These are phyloP conservation scores for Clavispora santaluciae DNA, from an alignment of 805 yeast species.

Conservation along the genomic window DNA sequence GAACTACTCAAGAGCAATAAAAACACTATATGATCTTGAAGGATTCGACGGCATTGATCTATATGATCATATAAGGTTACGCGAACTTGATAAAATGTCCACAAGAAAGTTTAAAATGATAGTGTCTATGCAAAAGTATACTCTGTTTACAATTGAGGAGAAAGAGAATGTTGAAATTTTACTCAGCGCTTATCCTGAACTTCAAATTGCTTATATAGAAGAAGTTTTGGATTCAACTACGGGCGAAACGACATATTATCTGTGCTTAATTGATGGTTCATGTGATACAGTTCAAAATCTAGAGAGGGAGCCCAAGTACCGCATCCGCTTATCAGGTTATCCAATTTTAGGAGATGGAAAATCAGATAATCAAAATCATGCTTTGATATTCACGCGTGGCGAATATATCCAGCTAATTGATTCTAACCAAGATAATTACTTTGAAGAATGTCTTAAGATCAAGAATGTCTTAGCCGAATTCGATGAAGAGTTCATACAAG, in stretches of 20 bases:
- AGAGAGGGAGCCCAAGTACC: slow-evolving; percentile 61
- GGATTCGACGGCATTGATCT: slow-evolving; percentile 54
- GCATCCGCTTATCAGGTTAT: slow-evolving; percentile 75
- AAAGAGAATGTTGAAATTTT: slow-evolving; percentile 76
- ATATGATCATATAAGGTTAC: slow-evolving; percentile 6
- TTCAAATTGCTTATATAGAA: slow-evolving; percentile 89
- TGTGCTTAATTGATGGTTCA: slow-evolving; percentile 77
- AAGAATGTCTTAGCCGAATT: slow-evolving; percentile 79
- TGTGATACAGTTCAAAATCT: slow-evolving; percentile 57
- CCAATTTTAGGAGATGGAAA: slow-evolving; percentile 88
- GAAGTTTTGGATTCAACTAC: slow-evolving; percentile 76
- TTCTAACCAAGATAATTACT: slow-evolving; percentile 82
- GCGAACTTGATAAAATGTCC: slow-evolving; percentile 50
- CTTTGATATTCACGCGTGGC: slow-evolving; percentile 76
- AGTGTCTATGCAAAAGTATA: slow-evolving; percentile 83
- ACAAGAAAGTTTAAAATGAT: slow-evolving; percentile 76
- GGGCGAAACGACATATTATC: slow-evolving; percentile 59
- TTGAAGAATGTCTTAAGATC: slow-evolving; percentile 80
- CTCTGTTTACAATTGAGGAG: slow-evolving; percentile 68
- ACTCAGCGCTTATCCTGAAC: slow-evolving; percentile 77
- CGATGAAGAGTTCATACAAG: slow-evolving; percentile 44
- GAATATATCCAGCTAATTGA: slow-evolving; percentile 80
- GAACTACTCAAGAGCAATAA: slow-evolving; percentile 97
- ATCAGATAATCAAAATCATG: slow-evolving; percentile 82
- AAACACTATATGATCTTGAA: slow-evolving; percentile 88